These are phyloP conservation scores for Pseudofabraea citricarpa DNA, from an alignment of 2,329 filamentous ascomycete genomes.

Conservation along the genomic window DNA sequence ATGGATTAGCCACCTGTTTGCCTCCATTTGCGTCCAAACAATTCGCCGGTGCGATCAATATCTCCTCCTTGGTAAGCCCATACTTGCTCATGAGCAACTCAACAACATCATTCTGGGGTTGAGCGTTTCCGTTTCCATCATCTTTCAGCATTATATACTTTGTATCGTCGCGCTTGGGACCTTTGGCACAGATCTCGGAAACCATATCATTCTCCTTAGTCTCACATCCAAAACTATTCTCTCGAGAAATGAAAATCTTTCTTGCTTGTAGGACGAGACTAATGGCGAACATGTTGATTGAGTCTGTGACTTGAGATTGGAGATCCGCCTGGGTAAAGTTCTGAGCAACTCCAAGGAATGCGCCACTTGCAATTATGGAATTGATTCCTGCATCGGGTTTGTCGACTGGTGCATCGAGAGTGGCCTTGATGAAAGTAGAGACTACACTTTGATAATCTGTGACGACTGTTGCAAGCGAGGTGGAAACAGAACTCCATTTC, in stretches of 20 bases:
- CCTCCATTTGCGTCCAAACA: not conserved
- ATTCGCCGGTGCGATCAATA: not conserved
- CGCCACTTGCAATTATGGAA: slow-evolving; percentile 3
- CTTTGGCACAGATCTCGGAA: not conserved
- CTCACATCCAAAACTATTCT: not conserved
- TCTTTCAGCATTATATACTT: not conserved
- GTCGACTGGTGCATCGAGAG: slow-evolving; percentile 4
- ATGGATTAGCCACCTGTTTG: slow-evolving; percentile 1
- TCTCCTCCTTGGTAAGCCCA: not conserved
- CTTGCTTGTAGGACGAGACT: slow-evolving; percentile 5
- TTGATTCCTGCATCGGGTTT: slow-evolving; percentile 4
- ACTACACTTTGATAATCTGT: slow-evolving; percentile 6
- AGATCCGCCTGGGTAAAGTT: slow-evolving; percentile 10
- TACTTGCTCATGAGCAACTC: not conserved
- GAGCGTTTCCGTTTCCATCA: not conserved
- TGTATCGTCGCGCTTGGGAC: not conserved
- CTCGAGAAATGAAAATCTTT: slow-evolving; percentile 1
- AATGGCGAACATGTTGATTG: slow-evolving; percentile 3
- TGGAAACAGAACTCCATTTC: slow-evolving; percentile 6
- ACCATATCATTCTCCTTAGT: not conserved
- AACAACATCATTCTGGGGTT: not conserved
- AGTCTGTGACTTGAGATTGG: slow-evolving; percentile 1
- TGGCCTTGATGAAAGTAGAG: slow-evolving; percentile 1
- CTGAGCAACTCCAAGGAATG: slow-evolving; percentile 7
- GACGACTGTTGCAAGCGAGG: slow-evolving; percentile 1